Base-by-base conservation (phyloP, 2,329 filamentous ascomycete genomes). In the Alternaria arborescens region DNA sequence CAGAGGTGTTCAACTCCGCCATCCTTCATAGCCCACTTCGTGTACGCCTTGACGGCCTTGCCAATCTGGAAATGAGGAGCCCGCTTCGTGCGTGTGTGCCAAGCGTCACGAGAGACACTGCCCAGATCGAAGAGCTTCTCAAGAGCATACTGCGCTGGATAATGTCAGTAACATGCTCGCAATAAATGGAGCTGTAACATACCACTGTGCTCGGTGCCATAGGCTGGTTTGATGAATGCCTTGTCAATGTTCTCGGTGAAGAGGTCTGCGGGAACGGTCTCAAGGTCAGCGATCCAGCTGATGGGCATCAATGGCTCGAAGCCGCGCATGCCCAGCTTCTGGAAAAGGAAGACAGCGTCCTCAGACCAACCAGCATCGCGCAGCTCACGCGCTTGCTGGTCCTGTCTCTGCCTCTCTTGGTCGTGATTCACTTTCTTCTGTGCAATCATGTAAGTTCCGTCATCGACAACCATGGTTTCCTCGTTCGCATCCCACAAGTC, bases 231-330 rank as follows among this genome's bases (percentile, higher is more conserved):
- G 58, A 88, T 82, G 61, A 84, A 81, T 0, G 84, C 80, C 20
- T 78, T 74, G 42, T 79, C 74, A 18, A 78, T 65, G 11, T 77
- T 73, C 3, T 73, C 65, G 8, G 82, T 80, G 73, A 88, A 88
- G 2, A 88, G 72, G 8, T 80, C 78, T 8, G 82, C 78, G 2
- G 86, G 86, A 14, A 88, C 70, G 16, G 82, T 86, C 8, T 77
- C 75, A 62, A 87, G 87, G 64, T 88, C 85, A 51, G 81, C 72
- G 44, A 79, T 77, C 85, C 85, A 88, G 61, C 77, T 77, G 12
- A 74, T 71, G 2, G 85, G 84, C 12, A 88, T 70, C 1, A 88
- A 72, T 10, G 86, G 83, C 73, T 88, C 86, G 53, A 82, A 83
- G 16, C 86, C 86, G 42, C 86, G 84, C 76, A 84, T 81, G 6